Base-by-base conservation (phyloP, 192 early-diverging fungal genomes). In the Kappamyces sp. region DNA sequence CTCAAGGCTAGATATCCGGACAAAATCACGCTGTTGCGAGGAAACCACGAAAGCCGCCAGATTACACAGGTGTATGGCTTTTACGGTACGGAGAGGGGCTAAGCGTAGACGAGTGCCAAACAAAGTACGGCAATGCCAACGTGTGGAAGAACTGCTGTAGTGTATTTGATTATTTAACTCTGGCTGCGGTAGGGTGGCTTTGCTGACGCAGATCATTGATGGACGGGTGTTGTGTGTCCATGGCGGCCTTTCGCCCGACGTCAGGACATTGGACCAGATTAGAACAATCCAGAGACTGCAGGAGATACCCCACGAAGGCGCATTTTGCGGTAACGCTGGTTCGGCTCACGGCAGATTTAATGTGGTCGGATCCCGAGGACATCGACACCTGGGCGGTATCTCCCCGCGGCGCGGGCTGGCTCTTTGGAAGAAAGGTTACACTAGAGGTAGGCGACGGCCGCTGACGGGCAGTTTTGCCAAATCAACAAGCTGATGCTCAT, bases 1-100 rank as follows among this genome's bases (percentile, higher is more conserved):
- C 71, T 98, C 43, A 98, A 98, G 81, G 93, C 89, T 32, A 91
- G 89, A 76, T 93, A 92, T 81, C 94, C 94, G 6, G 90, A 94
- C 59, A 93, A 94, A 63, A 94, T 98, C 41, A 96, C 93, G 31
- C 75, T 98, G 30, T 72, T 98, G 60, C 78, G 94, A 45, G 94
- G 94, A 57, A 98, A 98, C 70, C 94, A 98, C 71, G 94, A 98
- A 72, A 91, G 89, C 61, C 72, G 93, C 54, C 93, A 98, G 66
- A 95, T 98, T 62, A 98, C 94, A 5, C 93, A 95, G 62, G 93
- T 98, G 12, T 94, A 94, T 72, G 91, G 91, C 29, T 94, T 94
- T 68, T 94, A 90, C 71, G 91, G 90, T 89, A 68, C 60, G 54
- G 31, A 5, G 12, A 12, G 38, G 22, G 14, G 37, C 6, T 43